A percentile compares a stretch with the other conserved stretches of the same genome.
Evolutionary conservation across 2,329 filamentous ascomycete genomes (phyloP).

Genomic region (Trichoderma atrobrunneum): DNA sequence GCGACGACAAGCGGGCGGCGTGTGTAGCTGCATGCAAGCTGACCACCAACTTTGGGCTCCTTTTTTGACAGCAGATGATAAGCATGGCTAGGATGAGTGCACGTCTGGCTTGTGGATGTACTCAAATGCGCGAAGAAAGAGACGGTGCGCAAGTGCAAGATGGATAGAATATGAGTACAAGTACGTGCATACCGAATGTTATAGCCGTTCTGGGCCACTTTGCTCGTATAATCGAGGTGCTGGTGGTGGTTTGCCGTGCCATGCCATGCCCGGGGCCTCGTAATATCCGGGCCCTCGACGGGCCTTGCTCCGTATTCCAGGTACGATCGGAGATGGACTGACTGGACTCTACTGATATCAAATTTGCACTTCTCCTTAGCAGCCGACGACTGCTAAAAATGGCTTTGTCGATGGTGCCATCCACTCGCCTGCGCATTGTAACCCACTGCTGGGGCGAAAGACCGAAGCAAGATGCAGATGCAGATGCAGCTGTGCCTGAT

Average conservation of each 20-base stretch:
- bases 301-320: background rate
- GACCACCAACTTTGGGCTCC: slow-evolving; percentile 1
- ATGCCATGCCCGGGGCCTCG: background rate
- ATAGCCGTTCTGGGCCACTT: background rate
- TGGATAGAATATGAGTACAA: background rate
- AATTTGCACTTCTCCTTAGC: background rate
- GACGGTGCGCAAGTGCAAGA: background rate
- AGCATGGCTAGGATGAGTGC: background rate
- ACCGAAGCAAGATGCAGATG: background rate
- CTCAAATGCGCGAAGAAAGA: background rate
- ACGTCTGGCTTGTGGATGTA: background rate
- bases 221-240: background rate
- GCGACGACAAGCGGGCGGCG: background rate
- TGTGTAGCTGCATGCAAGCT: slow-evolving; percentile 3
- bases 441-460: background rate
- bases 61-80: background rate
- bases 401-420: slow-evolving; percentile 1
- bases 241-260: background rate
- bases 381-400: background rate
- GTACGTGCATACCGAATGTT: background rate
- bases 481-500: background rate
- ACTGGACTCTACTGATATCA: background rate
- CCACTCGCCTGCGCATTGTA: background rate
- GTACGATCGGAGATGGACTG: slow-evolving; percentile 11
- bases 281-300: slow-evolving; percentile 6